Evolutionary conservation across 345 rosid genomes (phyloP).

Genomic region (Boechera stricta): DNA sequence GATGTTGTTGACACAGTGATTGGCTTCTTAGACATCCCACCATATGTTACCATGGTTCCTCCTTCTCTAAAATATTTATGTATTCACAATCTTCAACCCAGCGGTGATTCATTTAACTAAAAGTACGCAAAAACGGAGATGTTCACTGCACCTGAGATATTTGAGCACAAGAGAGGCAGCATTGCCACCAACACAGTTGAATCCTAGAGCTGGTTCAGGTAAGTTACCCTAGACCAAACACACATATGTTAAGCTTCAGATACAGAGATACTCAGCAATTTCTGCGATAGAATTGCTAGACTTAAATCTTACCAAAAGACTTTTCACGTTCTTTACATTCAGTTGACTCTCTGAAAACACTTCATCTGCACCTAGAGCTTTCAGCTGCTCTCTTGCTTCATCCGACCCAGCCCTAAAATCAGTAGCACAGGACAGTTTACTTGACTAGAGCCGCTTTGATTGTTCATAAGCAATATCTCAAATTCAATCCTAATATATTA

Average conservation of each 20-base stretch:
- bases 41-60: constrained; percentile 95
- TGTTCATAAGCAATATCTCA: neutral
- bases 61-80: constrained; percentile 54
- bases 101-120: neutral
- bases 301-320: constrained; percentile 66
- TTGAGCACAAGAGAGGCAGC: constrained; percentile 80
- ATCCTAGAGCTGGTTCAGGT: constrained; percentile 79
- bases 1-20: constrained; percentile 75
- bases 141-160: constrained; percentile 62
- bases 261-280: neutral
- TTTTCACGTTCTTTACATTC: constrained; percentile 77
- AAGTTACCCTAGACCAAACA: constrained; percentile 52
- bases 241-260: constrained; percentile 3
- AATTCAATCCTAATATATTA: neutral
- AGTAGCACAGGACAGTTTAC: constrained; percentile 31
- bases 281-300: constrained; percentile 1
- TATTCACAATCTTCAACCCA: constrained; percentile 23
- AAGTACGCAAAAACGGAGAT: neutral
- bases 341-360: constrained; percentile 78
- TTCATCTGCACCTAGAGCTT: constrained; percentile 77
- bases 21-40: constrained; percentile 94
- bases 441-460: neutral
- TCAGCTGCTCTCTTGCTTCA: constrained; percentile 68
- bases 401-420: constrained; percentile 66
- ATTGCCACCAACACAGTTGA: constrained; percentile 93